Percentiles rank a stretch among this genome's conserved stretches.
Evolutionary conservation across 2,329 filamentous ascomycete species (phyloP).

Genomic region (Alternaria sp.): DNA sequence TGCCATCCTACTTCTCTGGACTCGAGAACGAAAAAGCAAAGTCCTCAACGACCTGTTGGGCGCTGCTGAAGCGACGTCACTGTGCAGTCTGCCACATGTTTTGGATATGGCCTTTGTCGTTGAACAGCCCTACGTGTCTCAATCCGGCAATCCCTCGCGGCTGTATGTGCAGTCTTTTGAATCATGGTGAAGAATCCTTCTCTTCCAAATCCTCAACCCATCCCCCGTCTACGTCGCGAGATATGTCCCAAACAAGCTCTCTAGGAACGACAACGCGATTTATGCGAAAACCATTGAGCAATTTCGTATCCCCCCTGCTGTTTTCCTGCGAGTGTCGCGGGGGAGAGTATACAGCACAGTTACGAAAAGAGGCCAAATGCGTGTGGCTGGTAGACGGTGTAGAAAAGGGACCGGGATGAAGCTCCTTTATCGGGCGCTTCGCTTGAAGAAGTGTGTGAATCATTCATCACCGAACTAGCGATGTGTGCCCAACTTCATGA

Average conservation of each 20-base stretch:
- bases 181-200: neutral
- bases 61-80: neutral
- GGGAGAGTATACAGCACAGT: conserved; percentile 5
- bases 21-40: conserved; percentile 8
- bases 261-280: conserved; percentile 21
- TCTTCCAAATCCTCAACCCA: neutral
- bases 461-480: conserved; percentile 23
- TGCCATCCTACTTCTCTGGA: neutral
- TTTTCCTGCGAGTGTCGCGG: conserved; percentile 15
- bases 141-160: neutral
- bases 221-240: neutral
- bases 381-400: conserved; percentile 40
- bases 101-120: neutral
- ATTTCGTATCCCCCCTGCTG: conserved; percentile 24
- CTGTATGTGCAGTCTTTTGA: neutral
- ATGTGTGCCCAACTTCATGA: conserved; percentile 26
- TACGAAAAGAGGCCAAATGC: conserved; percentile 18
- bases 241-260: conserved; percentile 1
- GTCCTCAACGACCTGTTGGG: conserved; percentile 1
- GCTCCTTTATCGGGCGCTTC: conserved; percentile 45
- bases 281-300: conserved; percentile 10
- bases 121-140: neutral
- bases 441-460: conserved; percentile 32
- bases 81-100: neutral
- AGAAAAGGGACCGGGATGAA: conserved; percentile 36